Percentiles rank a stretch among this genome's conserved stretches.
phyloP scores from a whole-genome alignment of 805 yeast species.

The Candida taoyuanica region DNA sequence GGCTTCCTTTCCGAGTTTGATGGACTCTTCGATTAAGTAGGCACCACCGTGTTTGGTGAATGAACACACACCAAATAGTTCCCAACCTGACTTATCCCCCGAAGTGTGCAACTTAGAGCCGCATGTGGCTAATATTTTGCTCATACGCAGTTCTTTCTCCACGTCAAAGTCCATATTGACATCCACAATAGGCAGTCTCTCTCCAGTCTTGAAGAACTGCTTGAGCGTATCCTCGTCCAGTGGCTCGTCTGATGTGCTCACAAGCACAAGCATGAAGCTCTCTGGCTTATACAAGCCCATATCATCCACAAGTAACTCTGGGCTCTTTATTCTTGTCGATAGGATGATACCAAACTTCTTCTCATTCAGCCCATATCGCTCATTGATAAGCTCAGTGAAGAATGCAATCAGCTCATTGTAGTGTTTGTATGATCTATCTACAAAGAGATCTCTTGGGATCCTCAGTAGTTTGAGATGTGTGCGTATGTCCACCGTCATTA shows the following conservation, averaged over 20 bases:
- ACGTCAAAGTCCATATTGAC: constrained; percentile 4
- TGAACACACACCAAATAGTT: constrained; percentile 22
- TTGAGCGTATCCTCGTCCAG: not conserved
- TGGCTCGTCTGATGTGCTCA: constrained; percentile 2
- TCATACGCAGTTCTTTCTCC: not conserved
- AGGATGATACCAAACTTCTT: constrained; percentile 16
- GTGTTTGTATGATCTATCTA: constrained; percentile 1
- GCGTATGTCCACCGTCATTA: no score
- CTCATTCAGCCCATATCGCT: constrained; percentile 16
- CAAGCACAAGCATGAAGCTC: constrained; percentile 14
- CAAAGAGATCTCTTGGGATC: constrained; percentile 4
- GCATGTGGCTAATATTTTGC: constrained; percentile 17
- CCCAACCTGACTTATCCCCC: constrained; percentile 12
- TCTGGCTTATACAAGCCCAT: constrained; percentile 18
- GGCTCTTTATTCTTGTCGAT: constrained; percentile 19
- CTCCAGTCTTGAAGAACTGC: not conserved
- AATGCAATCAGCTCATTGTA: constrained; percentile 6
- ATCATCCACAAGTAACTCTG: constrained; percentile 14
- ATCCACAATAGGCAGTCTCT: constrained; percentile 2
- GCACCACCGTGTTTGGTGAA: constrained; percentile 19
- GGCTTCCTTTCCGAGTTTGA: constrained; percentile 1
- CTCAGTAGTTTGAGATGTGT: constrained; percentile 5
- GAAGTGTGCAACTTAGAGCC: constrained; percentile 12
- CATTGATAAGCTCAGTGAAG: constrained; percentile 17
- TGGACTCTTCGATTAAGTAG: constrained; percentile 8